Evolutionary conservation across 2,329 filamentous ascomycete species (phyloP).

Genomic region (Neospermospora avenae): DNA sequence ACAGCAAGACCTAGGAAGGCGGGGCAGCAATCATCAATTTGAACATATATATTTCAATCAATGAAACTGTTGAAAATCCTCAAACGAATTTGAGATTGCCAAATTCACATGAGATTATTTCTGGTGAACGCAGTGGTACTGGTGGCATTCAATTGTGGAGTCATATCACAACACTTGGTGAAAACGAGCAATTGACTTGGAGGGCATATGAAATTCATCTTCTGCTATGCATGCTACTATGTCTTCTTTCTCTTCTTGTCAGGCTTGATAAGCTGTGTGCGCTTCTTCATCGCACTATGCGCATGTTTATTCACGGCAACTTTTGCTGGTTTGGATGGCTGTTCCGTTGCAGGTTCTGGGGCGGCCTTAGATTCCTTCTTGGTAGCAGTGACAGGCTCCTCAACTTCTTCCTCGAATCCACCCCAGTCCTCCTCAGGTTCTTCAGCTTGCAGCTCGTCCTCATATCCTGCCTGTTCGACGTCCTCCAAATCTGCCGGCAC

Average conservation of each 20-base stretch:
- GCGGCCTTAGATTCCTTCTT: not conserved
- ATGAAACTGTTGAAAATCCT: not conserved
- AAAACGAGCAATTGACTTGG: not conserved
- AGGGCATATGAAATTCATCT: not conserved
- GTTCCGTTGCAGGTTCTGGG: not conserved
- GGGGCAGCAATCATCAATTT: not conserved
- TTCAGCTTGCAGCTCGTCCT: slow-evolving; percentile 21
- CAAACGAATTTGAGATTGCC: not conserved
- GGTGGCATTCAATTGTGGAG: not conserved
- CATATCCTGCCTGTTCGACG: slow-evolving; percentile 9
- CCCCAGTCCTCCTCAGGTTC: slow-evolving; percentile 33
- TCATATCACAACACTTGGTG: not conserved
- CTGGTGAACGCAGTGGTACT: not conserved
- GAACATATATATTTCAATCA: not conserved
- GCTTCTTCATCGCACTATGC: slow-evolving; percentile 10
- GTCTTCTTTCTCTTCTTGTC: slow-evolving; percentile 22
- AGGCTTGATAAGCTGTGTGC: slow-evolving; percentile 17
- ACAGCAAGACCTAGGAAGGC: not conserved
- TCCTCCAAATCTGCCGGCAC: slow-evolving; percentile 31
- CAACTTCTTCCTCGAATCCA: slow-evolving; percentile 32
- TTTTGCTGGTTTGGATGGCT: slow-evolving; percentile 1
- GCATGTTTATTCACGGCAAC: not conserved
- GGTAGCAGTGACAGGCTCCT: not conserved
- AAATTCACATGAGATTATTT: not conserved
- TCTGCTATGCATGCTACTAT: not conserved